Conservation (phyloP, 1,284 basidiomycete genomes). For the Rhodotorula mucilaginosa region DNA sequence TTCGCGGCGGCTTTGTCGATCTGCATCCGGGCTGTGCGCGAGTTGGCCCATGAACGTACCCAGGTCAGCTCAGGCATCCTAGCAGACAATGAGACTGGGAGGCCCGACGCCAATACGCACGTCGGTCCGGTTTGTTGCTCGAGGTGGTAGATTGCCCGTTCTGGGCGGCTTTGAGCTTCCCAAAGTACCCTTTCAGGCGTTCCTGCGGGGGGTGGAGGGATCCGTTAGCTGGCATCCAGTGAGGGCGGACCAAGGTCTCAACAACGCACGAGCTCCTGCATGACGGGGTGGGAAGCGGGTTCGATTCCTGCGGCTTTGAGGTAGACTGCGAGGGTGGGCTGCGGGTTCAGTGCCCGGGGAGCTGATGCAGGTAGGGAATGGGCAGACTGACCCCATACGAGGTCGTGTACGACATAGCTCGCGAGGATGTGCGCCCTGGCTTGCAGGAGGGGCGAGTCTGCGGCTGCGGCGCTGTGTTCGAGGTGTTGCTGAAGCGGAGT, state of each 20-base stretch:
- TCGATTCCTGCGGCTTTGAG: slow-evolving; percentile 71
- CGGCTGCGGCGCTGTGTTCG: not conserved
- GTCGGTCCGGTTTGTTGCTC: not conserved
- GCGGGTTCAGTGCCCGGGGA: not conserved
- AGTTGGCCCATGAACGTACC: too few species aligned
- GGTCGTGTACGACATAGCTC: slow-evolving; percentile 74
- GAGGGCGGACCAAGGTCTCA: too few species aligned
- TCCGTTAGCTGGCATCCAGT: not conserved
- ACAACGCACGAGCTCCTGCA: slow-evolving; percentile 63
- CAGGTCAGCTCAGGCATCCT: slow-evolving; percentile 1
- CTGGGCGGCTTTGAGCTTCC: slow-evolving; percentile 71
- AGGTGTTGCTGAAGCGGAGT: slow-evolving; percentile 20
- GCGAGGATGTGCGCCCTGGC: slow-evolving; percentile 71
- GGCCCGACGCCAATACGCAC: not conserved
- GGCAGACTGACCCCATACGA: slow-evolving; percentile 68
- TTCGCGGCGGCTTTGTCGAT: slow-evolving; percentile 72
- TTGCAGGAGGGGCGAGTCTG: slow-evolving; percentile 65
- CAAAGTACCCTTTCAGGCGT: slow-evolving; percentile 70
- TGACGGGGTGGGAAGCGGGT: slow-evolving; percentile 69
- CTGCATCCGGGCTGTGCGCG: slow-evolving; percentile 53
- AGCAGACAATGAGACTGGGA: not conserved
- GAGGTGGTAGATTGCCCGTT: slow-evolving; percentile 45
- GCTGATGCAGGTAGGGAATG: not conserved
- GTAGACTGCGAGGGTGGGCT: slow-evolving; percentile 58
- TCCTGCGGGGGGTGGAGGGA: slow-evolving; percentile 54